Evolutionary conservation across 2,329 filamentous ascomycete genomes (phyloP).

Genomic region (Exophiala mesophila): DNA sequence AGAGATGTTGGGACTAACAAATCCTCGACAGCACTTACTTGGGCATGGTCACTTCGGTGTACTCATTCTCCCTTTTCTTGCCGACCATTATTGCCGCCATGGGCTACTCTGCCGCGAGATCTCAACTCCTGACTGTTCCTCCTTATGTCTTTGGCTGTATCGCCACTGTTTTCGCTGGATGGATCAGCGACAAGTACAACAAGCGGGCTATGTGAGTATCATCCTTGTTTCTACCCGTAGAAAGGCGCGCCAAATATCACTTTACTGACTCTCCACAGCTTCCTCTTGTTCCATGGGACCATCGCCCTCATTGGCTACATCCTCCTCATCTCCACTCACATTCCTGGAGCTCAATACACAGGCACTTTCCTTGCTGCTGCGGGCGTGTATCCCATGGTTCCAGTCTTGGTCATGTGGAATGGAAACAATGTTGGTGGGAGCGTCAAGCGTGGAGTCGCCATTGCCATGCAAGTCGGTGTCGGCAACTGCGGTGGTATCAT

Average conservation of each 20-base stretch:
- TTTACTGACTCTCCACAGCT: too few species aligned
- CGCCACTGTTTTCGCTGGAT: background rate
- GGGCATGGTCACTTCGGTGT: conserved; percentile 46
- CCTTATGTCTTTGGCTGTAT: conserved; percentile 4
- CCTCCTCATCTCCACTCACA: conserved; percentile 1
- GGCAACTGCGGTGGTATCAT: conserved; percentile 42
- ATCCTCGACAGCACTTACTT: conserved; percentile 36
- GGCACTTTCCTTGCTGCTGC: background rate
- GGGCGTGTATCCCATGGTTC: conserved; percentile 65
- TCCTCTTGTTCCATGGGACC: background rate
- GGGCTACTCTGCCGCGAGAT: conserved; percentile 50
- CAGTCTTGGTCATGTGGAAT: conserved; percentile 83
- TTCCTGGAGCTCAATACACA: conserved; percentile 1
- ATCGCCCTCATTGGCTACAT: conserved; percentile 1
- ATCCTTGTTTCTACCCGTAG: too few species aligned
- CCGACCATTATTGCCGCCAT: conserved; percentile 55
- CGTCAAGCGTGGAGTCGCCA: conserved; percentile 84
- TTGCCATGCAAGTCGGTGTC: conserved; percentile 88
- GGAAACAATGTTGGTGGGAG: conserved; percentile 83
- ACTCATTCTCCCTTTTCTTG: conserved; percentile 56
- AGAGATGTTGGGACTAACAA: background rate
- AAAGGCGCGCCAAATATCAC: too few species aligned
- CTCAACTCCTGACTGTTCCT: conserved; percentile 60
- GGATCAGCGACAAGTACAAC: conserved; percentile 1
- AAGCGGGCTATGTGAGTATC: background rate